Evolutionary conservation across 108 stramenopile genomes (phyloP).

Genomic region (Pseudonitzschia multistriata): DNA sequence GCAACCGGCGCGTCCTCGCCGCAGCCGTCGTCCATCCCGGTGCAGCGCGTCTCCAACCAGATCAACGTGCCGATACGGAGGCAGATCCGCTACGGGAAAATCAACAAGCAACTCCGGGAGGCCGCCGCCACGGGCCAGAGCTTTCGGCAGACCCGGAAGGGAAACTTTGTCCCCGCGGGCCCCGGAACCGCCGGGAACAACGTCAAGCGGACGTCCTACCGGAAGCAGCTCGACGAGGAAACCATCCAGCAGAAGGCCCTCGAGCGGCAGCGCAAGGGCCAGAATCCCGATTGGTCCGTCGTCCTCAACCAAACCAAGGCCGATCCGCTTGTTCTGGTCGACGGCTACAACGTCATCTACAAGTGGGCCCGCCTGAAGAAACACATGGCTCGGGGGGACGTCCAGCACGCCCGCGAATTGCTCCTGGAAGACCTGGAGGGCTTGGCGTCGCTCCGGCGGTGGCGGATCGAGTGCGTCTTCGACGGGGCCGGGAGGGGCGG

Average conservation of each 20-base stretch:
- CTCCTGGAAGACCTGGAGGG: constrained; percentile 80
- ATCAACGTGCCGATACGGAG: constrained; percentile 74
- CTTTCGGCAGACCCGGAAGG: constrained; percentile 54
- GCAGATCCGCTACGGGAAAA: constrained; percentile 67
- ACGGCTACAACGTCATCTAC: constrained; percentile 86
- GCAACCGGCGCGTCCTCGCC: not conserved
- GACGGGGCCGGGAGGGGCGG: constrained; percentile 62
- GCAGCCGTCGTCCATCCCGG: constrained; percentile 8
- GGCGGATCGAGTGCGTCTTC: constrained; percentile 86
- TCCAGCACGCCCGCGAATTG: constrained; percentile 53
- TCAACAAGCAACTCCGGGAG: constrained; percentile 55
- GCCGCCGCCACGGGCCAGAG: constrained; percentile 26
- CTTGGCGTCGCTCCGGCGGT: constrained; percentile 61
- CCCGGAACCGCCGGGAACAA: not conserved
- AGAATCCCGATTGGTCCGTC: constrained; percentile 82
- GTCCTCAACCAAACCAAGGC: constrained; percentile 64
- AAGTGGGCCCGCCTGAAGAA: constrained; percentile 85
- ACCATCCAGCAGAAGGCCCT: constrained; percentile 57
- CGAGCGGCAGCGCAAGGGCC: constrained; percentile 51
- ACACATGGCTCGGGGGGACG: constrained; percentile 71
- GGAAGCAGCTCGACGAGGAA: constrained; percentile 63
- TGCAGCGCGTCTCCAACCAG: constrained; percentile 56
- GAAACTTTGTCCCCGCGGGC: not conserved
- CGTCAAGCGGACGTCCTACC: constrained; percentile 56
- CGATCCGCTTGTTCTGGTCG: constrained; percentile 74